Conservation (phyloP, 163 green algal species). For the Scenedesmus sp. region DNA sequence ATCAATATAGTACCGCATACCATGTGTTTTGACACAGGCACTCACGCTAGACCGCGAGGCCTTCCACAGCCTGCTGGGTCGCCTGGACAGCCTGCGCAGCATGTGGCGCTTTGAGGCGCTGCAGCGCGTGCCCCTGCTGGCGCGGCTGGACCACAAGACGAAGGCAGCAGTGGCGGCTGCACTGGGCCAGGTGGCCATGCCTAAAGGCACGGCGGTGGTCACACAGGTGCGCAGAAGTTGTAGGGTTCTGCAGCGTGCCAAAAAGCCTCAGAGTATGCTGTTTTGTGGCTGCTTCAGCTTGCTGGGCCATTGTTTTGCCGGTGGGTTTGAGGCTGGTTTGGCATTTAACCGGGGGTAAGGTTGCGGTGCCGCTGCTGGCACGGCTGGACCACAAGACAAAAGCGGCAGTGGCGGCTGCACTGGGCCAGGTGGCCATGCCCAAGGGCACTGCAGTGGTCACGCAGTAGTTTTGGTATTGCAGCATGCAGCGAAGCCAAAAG, state of each 20-base stretch:
- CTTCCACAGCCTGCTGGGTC: conserved; percentile 86
- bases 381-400: not conserved
- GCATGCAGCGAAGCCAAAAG: too few species aligned
- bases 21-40: conserved; percentile 45
- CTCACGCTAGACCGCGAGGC: conserved; percentile 79
- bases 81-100: conserved; percentile 80
- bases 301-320: too few species aligned
- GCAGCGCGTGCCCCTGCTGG: conserved; percentile 66
- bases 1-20: too few species aligned
- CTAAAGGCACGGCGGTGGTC: conserved; percentile 67
- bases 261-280: not conserved
- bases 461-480: conserved; percentile 49
- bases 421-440: conserved; percentile 63
- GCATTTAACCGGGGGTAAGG: too few species aligned
- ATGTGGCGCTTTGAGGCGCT: conserved; percentile 93
- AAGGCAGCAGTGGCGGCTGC: conserved; percentile 58
- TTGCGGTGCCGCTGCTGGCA: conserved; percentile 60
- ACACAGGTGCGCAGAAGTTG: conserved; percentile 57
- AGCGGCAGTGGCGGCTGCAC: conserved; percentile 55
- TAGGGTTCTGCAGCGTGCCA: too few species aligned
- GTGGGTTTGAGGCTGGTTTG: too few species aligned
- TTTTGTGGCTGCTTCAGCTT: not conserved
- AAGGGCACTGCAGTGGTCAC: conserved; percentile 69
- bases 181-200: conserved; percentile 65
- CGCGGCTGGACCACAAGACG: conserved; percentile 32